phyloP scores from a whole-genome alignment of 805 yeast genomes.

The Hanseniaspora pseudoguilliermondii region DNA sequence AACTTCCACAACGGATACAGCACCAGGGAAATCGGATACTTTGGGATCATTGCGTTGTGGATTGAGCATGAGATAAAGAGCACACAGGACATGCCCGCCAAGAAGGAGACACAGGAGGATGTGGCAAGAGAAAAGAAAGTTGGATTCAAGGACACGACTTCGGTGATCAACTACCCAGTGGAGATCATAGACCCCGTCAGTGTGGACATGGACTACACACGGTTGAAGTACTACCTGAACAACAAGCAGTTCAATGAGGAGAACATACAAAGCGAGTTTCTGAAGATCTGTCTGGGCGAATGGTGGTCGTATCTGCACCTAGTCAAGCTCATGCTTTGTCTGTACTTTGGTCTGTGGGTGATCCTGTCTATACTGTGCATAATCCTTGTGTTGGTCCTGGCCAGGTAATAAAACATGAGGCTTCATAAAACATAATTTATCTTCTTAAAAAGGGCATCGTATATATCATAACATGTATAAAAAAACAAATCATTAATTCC shows the following conservation, averaged over 20 bases:
- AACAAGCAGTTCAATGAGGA: background rate
- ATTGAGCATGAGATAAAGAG: background rate
- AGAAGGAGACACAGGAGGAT: background rate
- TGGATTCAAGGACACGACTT: background rate
- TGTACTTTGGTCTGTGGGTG: background rate
- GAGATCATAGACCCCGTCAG: background rate
- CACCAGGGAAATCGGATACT: constrained; percentile 5
- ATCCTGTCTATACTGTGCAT: background rate
- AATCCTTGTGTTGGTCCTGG: background rate
- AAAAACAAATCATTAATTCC: no score
- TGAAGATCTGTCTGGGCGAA: background rate
- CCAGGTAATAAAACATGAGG: background rate
- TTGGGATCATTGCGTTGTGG: constrained; percentile 1
- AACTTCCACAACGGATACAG: background rate
- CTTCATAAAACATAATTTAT: no score
- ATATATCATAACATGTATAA: background rate
- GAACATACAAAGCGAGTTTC: background rate
- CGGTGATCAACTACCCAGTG: background rate
- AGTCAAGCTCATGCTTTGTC: background rate
- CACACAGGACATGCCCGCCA: background rate
- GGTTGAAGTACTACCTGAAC: constrained; percentile 7
- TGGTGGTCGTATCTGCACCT: background rate
- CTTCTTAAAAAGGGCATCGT: background rate
- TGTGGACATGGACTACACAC: constrained; percentile 7
- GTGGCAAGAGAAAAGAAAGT: constrained; percentile 1